These are phyloP conservation scores for Tuber melanosporum DNA, from an alignment of 495 filamentous ascomycete genomes.

Conservation along the genomic window DNA sequence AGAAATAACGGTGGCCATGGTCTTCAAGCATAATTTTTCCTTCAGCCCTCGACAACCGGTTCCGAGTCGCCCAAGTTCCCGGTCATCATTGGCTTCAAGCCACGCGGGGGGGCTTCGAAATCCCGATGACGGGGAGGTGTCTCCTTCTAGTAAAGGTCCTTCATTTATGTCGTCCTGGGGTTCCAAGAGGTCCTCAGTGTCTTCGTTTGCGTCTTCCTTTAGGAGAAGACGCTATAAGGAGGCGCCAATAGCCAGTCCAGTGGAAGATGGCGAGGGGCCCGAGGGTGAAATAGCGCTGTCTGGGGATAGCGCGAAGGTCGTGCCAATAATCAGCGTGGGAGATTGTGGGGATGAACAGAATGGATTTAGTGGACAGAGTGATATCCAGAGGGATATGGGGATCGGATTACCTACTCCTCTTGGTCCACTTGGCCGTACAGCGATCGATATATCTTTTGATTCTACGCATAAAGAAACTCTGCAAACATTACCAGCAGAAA, in stretches of 20 bases:
- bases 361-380: slow-evolving; percentile 6
- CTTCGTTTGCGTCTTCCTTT: slow-evolving; percentile 26
- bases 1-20: slow-evolving; percentile 24
- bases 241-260: slow-evolving; percentile 13
- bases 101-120: slow-evolving; percentile 14
- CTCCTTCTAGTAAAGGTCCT: slow-evolving; percentile 28
- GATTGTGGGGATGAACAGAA: slow-evolving; percentile 14
- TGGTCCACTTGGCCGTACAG: slow-evolving; percentile 18
- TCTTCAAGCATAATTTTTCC: slow-evolving; percentile 35
- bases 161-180: slow-evolving; percentile 32
- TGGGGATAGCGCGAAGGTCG: slow-evolving; percentile 1
- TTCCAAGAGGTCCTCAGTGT: slow-evolving; percentile 32
- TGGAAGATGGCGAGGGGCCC: slow-evolving; percentile 8
- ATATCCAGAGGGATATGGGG: slow-evolving; percentile 8
- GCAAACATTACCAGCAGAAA: slow-evolving; percentile 14
- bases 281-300: neutral
- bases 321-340: slow-evolving; percentile 24
- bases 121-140: slow-evolving; percentile 24
- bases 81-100: slow-evolving; percentile 30
- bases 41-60: slow-evolving; percentile 26
- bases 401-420: slow-evolving; percentile 21
- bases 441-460: slow-evolving; percentile 15
- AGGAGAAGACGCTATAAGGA: slow-evolving; percentile 16
- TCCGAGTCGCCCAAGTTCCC: slow-evolving; percentile 18
- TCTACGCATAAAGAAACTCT: slow-evolving; percentile 14